Evolutionary conservation across 805 yeast genomes (phyloP), one percentile per base, ranked within the genome.

Genomic region (Maudiozyma serrabonitensis): DNA sequence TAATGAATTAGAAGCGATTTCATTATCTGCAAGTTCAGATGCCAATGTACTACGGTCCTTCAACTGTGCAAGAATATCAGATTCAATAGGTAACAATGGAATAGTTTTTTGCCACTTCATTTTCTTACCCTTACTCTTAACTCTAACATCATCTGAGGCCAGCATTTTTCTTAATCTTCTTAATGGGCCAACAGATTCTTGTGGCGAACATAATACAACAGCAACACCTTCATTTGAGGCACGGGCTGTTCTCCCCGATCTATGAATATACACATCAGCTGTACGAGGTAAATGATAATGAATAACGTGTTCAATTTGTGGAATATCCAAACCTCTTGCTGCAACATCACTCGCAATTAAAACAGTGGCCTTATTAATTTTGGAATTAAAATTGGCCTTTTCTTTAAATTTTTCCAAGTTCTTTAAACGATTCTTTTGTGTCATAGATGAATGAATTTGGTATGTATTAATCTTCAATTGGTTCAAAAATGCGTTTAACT

Each of bases 161-260:
- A 82, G 74, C 15, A 79, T 62, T 50, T 74, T 80, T 57, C 91
- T 73, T 49, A 91, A 74, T 67, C 86, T 87, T 60, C 80, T 75
- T 53, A 90, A 72, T 0, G 98, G 90, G 0, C 96, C 96, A 50
- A 88, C 75, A 0, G 95, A 88, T 63, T 93, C 99, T 52, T 86
- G 89, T 15, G 97, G 96, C 4, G 95, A 86, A 60, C 96, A 88
- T 48, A 93, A 72, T 79, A 89, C 81, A 46, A 93, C 83, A 2
- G 96, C 84, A n/a, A 93, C 96, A 73, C 99, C 99, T 63, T 87
- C 91, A 35, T 67, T 66, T 0, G 91, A 93, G 1, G 95, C 97
- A 73, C 99, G 84, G 0, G 95, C 98, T n/a, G 99, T 93, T 76
- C 99, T 82, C 53, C 99, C 99, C 1, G 96, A 87, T 66, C 99